A percentile compares a stretch with the other conserved stretches of the same genome.
Evolutionary conservation across 345 rosid species (phyloP).

Genomic region (Moringa oleifera): DNA sequence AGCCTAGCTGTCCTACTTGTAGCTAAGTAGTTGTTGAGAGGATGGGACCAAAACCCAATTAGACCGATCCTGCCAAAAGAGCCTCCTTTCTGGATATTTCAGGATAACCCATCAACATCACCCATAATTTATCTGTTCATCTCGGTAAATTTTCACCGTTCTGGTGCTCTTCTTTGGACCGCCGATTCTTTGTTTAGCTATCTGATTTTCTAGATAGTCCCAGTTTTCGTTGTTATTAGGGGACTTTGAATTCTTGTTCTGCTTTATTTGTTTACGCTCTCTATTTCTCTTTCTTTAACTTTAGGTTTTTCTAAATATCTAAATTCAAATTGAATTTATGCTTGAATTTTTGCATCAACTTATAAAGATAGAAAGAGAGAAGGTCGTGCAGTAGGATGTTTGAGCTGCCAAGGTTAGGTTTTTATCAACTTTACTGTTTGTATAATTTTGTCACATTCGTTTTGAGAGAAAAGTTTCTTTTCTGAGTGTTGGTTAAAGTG

Average conservation of each 20-base stretch:
- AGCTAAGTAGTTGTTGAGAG: conserved; percentile 32
- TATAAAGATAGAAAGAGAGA: conserved; percentile 6
- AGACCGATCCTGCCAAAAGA: conserved; percentile 25
- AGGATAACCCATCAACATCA: conserved; percentile 57
- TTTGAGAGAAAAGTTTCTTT: conserved; percentile 9
- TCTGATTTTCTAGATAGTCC: conserved; percentile 23
- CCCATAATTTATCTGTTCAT: conserved; percentile 41
- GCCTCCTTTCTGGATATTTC: conserved; percentile 30
- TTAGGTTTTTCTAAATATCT: not conserved
- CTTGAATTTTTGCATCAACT: not conserved
- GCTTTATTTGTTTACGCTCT: not conserved
- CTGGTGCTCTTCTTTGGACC: conserved; percentile 1
- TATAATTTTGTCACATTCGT: not conserved
- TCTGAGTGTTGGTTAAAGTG: conserved; percentile 25
- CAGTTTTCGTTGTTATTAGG: conserved; percentile 25
- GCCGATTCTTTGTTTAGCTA: conserved; percentile 5
- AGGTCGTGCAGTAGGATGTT: conserved; percentile 14
- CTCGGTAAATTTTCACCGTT: conserved; percentile 23
- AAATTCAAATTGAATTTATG: conserved; percentile 1
- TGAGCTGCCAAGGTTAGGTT: conserved; percentile 17
- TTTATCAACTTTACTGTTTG: conserved; percentile 3
- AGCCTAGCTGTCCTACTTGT: conserved; percentile 33
- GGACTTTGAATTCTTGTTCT: conserved; percentile 14
- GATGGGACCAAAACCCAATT: conserved; percentile 36
- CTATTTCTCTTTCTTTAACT: too few species aligned